Evolutionary conservation across 441 rosid genomes (phyloP).

Genomic region (Jatropha podagrica): DNA sequence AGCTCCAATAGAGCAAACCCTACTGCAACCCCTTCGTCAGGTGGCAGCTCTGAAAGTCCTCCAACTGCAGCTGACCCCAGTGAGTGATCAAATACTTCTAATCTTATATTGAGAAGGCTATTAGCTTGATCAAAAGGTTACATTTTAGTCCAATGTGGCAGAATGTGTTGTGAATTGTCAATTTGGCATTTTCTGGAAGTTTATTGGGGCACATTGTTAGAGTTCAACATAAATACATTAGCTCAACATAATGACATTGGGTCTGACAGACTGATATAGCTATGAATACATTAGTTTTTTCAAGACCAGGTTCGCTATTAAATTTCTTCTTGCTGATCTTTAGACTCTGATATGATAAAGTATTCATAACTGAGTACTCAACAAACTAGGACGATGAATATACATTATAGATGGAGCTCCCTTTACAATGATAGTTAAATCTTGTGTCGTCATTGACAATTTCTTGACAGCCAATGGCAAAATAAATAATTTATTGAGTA

Average conservation of each 20-base stretch:
- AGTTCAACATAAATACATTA: no score
- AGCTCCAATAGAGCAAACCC: constrained; percentile 37
- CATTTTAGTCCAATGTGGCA: background rate
- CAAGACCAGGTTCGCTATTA: background rate
- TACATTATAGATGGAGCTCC: background rate
- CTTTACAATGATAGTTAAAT: background rate
- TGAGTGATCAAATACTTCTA: constrained; percentile 39
- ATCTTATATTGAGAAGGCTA: background rate
- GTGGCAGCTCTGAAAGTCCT: constrained; percentile 39
- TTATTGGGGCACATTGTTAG: background rate
- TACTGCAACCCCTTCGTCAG: constrained; percentile 42
- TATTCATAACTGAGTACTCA: constrained; percentile 42
- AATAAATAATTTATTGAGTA: background rate
- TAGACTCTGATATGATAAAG: background rate
- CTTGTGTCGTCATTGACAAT: background rate
- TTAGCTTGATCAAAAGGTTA: background rate
- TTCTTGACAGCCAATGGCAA: background rate
- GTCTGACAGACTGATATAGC: background rate
- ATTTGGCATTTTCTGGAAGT: background rate
- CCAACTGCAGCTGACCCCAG: constrained; percentile 43
- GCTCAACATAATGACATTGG: no score
- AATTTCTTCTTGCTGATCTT: background rate
- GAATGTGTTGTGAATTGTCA: background rate
- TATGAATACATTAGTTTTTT: background rate
- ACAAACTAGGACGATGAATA: constrained; percentile 50